These are phyloP conservation scores for Trichoderma sp. DNA, from an alignment of 2,329 filamentous ascomycete species.

Conservation along the genomic window DNA sequence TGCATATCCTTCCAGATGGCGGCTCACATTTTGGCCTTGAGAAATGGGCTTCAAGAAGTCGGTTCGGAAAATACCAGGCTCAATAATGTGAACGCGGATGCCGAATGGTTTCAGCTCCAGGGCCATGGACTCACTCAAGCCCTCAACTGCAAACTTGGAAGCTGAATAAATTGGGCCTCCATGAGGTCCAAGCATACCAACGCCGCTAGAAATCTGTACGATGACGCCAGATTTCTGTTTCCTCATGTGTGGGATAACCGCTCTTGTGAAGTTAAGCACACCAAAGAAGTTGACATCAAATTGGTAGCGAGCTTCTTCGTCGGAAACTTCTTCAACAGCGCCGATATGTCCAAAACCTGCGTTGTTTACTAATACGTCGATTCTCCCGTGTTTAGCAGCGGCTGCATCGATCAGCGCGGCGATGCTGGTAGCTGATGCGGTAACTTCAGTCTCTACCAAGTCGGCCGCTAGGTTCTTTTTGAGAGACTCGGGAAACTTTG, in stretches of 20 bases:
- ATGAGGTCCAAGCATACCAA: constrained; percentile 34
- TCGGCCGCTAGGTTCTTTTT: constrained; percentile 39
- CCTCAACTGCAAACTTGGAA: constrained; percentile 39
- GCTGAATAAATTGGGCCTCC: constrained; percentile 36
- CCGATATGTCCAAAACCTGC: constrained; percentile 54
- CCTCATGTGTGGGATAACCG: constrained; percentile 36
- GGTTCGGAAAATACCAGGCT: constrained; percentile 31
- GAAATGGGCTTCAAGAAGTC: not conserved
- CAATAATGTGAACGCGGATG: constrained; percentile 37
- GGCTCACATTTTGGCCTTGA: not conserved
- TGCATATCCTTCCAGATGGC: constrained; percentile 1
- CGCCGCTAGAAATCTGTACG: constrained; percentile 40
- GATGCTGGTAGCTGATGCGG: constrained; percentile 28
- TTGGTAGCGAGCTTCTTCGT: constrained; percentile 48
- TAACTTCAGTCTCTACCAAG: not conserved
- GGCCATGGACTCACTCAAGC: constrained; percentile 36
- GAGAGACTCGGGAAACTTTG: constrained; percentile 32
- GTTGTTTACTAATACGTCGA: constrained; percentile 61
- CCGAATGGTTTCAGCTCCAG: constrained; percentile 37
- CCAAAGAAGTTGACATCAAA: constrained; percentile 57
- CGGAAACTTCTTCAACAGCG: constrained; percentile 50
- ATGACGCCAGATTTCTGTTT: constrained; percentile 32
- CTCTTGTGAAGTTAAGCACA: constrained; percentile 43
- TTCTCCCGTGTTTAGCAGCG: constrained; percentile 46
- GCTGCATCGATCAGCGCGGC: constrained; percentile 26